Base-by-base conservation (phyloP, 2,329 filamentous ascomycete species). In the Exophiala oligosperma region DNA sequence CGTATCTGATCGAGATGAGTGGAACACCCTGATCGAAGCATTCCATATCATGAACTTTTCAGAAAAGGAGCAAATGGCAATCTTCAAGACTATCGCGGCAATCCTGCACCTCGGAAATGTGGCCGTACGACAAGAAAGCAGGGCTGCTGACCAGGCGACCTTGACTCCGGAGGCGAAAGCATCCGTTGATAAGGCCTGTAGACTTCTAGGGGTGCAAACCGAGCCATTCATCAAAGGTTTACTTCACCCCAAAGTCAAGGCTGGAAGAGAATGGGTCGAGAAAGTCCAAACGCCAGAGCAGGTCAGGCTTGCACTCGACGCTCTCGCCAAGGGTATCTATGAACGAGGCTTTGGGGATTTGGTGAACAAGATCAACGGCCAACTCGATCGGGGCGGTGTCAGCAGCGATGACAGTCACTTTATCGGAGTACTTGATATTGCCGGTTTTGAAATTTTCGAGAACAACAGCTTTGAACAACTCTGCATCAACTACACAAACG, bases 401-500 rank as follows among this genome's bases (percentile, higher is more conserved):
- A 88, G 89, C 8, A 81, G 88, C 49, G 92, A 99, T 59, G 92
- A 97, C 70, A 92, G 90, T 1, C 89, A 91, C 68, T 99, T 99
- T 75, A 99, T 99, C 65, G 94, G 94, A 54, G 94, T 99, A 7
- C 86, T 99, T 43, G 94, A 99, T 84, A 99, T 99, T 74, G 95
- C 95, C 64, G 94, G 94, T 60, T 99, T 99, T 74, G 94, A 99
- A 71, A 99, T 99, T 59, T 99, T 99, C 68, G 92, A 99, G 67
- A 85, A 91, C 69, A 99, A 99, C 78, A 97, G 93, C 78, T 99
- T 99, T 69, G 94, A 99, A 73, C 94, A 99, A 74, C 83, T 99
- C 4, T 99, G 94, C 79, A 99, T 99, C 82, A 99, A 99, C 76
- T 99, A 99, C 76, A 97, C 95, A 61, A 99, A 99, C 75, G 94